Evolutionary conservation across 2,329 filamentous ascomycete genomes (phyloP).

Genomic region (Diaporthe caulivora): DNA sequence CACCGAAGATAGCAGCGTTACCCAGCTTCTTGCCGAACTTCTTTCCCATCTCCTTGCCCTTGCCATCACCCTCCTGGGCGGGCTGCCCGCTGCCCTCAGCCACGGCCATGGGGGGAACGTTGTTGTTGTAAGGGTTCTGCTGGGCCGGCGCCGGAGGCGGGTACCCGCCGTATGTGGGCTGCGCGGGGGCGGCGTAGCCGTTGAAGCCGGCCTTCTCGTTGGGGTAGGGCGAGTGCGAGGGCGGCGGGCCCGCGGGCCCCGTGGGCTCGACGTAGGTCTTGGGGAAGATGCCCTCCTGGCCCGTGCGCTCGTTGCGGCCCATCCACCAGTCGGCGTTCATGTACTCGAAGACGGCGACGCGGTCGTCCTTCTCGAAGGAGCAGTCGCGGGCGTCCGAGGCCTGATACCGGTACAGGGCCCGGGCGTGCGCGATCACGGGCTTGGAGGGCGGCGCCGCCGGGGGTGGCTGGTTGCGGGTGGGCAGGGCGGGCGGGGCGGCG

Average conservation of each 20-base stretch:
- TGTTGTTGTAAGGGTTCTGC: constrained; percentile 74
- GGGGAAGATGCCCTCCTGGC: constrained; percentile 94
- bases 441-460: constrained; percentile 57
- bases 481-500: constrained; percentile 48
- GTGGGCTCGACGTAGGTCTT: constrained; percentile 85
- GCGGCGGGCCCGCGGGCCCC: constrained; percentile 44
- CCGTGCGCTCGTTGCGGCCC: constrained; percentile 86
- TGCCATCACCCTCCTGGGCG: constrained; percentile 62
- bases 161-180: constrained; percentile 56
- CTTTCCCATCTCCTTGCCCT: constrained; percentile 83
- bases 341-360: constrained; percentile 85
- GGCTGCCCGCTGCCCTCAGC: constrained; percentile 63
- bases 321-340: constrained; percentile 99
- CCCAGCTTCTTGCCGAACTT: constrained; percentile 97
- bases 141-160: constrained; percentile 59
- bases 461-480: constrained; percentile 47
- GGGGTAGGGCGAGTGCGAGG: constrained; percentile 42
- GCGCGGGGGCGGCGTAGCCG: constrained; percentile 43
- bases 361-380: constrained; percentile 83
- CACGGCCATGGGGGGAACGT: constrained; percentile 81
- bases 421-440: constrained; percentile 78
- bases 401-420: constrained; percentile 86
- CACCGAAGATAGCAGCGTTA: constrained; percentile 87
- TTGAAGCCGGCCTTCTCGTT: constrained; percentile 46
- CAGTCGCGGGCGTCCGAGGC: constrained; percentile 86